Percentiles rank a stretch among this genome's conserved stretches.
phyloP scores from a whole-genome alignment of 2,329 filamentous ascomycete species.

The Exophiala spinifera region DNA sequence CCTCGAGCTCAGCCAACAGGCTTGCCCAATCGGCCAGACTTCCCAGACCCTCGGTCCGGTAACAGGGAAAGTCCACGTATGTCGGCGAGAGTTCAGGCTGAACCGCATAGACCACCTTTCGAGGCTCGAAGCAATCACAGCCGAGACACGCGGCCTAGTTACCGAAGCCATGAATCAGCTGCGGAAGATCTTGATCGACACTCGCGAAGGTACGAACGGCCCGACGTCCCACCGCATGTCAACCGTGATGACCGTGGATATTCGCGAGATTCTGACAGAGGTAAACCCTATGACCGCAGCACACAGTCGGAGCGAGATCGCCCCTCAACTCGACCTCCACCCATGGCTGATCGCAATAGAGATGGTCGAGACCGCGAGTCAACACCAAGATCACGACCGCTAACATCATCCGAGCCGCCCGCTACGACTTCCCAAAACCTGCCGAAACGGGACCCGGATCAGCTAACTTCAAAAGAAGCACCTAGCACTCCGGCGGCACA shows the following conservation, averaged over 20 bases:
- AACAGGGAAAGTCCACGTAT: slow-evolving; percentile 38
- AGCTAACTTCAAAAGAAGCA: not conserved
- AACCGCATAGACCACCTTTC: slow-evolving; percentile 25
- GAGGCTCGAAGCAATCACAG: slow-evolving; percentile 36
- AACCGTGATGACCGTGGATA: slow-evolving; percentile 26
- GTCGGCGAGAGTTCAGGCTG: slow-evolving; percentile 32
- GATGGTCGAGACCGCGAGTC: slow-evolving; percentile 27
- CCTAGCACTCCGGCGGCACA: slow-evolving; percentile 18
- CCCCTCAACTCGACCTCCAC: slow-evolving; percentile 26
- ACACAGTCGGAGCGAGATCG: slow-evolving; percentile 21
- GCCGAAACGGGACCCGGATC: slow-evolving; percentile 23
- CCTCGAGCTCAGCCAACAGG: slow-evolving; percentile 36
- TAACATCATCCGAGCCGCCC: slow-evolving; percentile 8
- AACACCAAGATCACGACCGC: slow-evolving; percentile 22
- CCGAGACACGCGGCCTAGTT: slow-evolving; percentile 37
- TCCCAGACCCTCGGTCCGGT: slow-evolving; percentile 33
- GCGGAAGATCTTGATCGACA: slow-evolving; percentile 37
- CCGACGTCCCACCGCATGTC: slow-evolving; percentile 29
- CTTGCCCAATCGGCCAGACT: slow-evolving; percentile 37
- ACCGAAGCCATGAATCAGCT: slow-evolving; percentile 37
- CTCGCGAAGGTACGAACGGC: slow-evolving; percentile 37
- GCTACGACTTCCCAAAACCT: slow-evolving; percentile 15
- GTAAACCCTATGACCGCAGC: slow-evolving; percentile 20
- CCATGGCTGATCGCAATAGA: slow-evolving; percentile 29
- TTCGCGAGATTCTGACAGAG: slow-evolving; percentile 24